Evolutionary conservation across 176 grass and related monocot genomes (phyloP), one percentile per base, ranked within the genome.

Genomic region (Cymbopogon citratus): DNA sequence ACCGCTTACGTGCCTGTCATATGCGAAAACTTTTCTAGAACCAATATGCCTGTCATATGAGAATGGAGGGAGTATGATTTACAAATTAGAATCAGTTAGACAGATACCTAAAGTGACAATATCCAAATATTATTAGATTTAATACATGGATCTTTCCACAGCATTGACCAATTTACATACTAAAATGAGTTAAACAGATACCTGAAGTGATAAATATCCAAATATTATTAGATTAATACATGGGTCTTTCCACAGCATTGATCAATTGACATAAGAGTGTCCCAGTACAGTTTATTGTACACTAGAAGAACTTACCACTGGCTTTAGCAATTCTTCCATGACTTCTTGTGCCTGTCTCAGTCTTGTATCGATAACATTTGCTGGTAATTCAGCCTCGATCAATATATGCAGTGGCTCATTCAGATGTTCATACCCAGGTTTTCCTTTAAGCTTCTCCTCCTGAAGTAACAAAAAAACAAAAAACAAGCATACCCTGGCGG

Each of bases 391-490:
- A 28, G 94, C 91, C 70, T 97, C 94, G 3, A 97, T 90, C 78
- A 97, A 73, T n/a, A 97, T 87, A 77, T 97, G 94, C 75, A 97
- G 80, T 27, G 94, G 91, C 35, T 97, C 94, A 57, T 86, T 93
- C 59, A 97, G 83, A 81, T 97, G 94, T 63, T 97, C 94, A 80
- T 97, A 93, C 16, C 94, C 94, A 77, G 91, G 86, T 73, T 88
- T 97, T 59, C 94, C 94, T 78, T 88, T 97, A 39, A 97, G 81
- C 76, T 89, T 93, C 48, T 97, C 88, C 82, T 93, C 94, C 94
- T 74, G 21, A 68, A 67, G 26, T 43, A 70, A 84, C 16, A 4
- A 41, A 40, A 40, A 38, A 33, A 33, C 1, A 33, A 77, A 66
- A 1, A 68, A 77, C 61, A 69, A 25, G 9, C 6, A 12, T 31